phyloP scores from a whole-genome alignment of 441 rosid genomes.

The Populus hybrid region DNA sequence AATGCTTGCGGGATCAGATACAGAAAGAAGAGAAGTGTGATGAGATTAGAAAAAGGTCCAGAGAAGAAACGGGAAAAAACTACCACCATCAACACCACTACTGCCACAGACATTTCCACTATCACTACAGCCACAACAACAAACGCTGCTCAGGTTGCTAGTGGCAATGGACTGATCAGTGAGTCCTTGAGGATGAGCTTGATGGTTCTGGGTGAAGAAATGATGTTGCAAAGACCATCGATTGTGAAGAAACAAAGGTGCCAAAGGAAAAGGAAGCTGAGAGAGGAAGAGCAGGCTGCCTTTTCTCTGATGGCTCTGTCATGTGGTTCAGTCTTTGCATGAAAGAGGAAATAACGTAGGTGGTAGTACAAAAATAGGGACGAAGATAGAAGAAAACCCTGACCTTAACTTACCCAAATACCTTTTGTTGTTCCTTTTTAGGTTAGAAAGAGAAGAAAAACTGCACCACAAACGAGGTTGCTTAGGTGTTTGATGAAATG shows the following conservation, averaged over 20 bases:
- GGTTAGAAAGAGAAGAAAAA: not conserved
- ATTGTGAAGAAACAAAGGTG: slow-evolving; percentile 61
- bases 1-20: slow-evolving; percentile 93
- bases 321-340: slow-evolving; percentile 60
- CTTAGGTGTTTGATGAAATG: too few species aligned
- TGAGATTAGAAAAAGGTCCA: slow-evolving; percentile 23
- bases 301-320: slow-evolving; percentile 70
- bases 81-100: not conserved
- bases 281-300: slow-evolving; percentile 89
- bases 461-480: not conserved
- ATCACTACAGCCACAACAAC: too few species aligned
- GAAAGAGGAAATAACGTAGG: not conserved
- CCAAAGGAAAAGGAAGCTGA: slow-evolving; percentile 50
- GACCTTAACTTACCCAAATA: not conserved
- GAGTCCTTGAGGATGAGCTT: slow-evolving; percentile 37
- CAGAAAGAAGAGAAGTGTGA: slow-evolving; percentile 49
- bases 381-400: not conserved
- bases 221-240: slow-evolving; percentile 33
- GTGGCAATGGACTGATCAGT: slow-evolving; percentile 20
- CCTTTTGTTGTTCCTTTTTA: not conserved
- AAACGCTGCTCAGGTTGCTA: too few species aligned
- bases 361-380: not conserved
- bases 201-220: slow-evolving; percentile 28
- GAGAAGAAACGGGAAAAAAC: slow-evolving; percentile 32
- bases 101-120: too few species aligned